Conservation (phyloP, 805 yeast genomes). For the Yamadazyma tumulicola region DNA sequence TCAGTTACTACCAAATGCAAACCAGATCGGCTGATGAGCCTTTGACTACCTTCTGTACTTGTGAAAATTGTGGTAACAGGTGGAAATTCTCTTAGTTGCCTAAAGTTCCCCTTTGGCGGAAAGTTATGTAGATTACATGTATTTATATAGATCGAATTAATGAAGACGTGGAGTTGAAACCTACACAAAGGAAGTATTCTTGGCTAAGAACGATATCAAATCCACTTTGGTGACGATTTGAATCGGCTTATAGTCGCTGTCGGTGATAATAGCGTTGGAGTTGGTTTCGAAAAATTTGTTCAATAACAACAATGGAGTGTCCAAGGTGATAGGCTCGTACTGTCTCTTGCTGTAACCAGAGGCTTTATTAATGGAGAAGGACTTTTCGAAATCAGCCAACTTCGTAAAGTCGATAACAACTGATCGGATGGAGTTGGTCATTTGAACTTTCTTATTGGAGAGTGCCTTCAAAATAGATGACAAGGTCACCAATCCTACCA, state of each 20-base stretch:
- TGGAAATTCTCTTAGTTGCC: conserved; percentile 84
- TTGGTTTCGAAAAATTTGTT: conserved; percentile 80
- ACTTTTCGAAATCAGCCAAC: conserved; percentile 62
- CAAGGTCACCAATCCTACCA: conserved; percentile 73
- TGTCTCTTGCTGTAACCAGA: conserved; percentile 58
- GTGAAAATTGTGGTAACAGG: conserved; percentile 95
- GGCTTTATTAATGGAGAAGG: conserved; percentile 56
- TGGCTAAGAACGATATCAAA: conserved; percentile 54
- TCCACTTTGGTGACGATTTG: conserved; percentile 86
- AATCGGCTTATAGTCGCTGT: conserved; percentile 62
- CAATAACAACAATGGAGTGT: conserved; percentile 63
- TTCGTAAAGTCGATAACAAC: conserved; percentile 74
- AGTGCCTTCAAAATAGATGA: conserved; percentile 67
- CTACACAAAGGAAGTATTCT: conserved; percentile 18
- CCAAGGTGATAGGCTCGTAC: conserved; percentile 62
- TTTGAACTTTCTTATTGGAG: conserved; percentile 55
- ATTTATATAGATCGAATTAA: too few species aligned
- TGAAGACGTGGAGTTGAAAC: neutral
- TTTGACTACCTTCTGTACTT: conserved; percentile 94
- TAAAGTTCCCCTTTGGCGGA: too few species aligned
- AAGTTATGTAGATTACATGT: conserved; percentile 3
- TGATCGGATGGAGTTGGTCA: conserved; percentile 52
- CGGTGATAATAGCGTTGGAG: conserved; percentile 81
- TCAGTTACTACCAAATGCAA: conserved; percentile 95
- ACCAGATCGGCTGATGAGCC: conserved; percentile 99